Evolutionary conservation across 2,329 filamentous ascomycete genomes (phyloP).

Genomic region (Penicillium corylophilum): DNA sequence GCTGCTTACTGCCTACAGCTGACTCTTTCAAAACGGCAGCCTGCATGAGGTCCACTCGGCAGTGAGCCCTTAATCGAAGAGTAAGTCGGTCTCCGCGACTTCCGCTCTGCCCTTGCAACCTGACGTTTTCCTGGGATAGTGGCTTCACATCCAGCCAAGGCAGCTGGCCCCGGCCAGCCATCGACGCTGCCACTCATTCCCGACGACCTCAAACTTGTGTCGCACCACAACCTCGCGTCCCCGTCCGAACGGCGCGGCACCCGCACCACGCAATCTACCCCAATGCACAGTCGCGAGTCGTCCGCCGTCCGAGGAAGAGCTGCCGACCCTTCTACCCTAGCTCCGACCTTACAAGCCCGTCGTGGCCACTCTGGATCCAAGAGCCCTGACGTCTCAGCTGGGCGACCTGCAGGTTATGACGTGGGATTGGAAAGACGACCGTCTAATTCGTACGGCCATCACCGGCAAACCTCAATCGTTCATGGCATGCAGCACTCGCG

Average conservation of each 20-base stretch:
- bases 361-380: constrained; percentile 45
- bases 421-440: constrained; percentile 42
- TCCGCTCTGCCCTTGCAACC: constrained; percentile 2
- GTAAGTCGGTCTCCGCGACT: constrained; percentile 10
- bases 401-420: constrained; percentile 39
- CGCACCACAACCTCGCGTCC: constrained; percentile 40
- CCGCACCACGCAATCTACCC: constrained; percentile 38
- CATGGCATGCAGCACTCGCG: constrained; percentile 88
- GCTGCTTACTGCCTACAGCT: constrained; percentile 8
- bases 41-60: constrained; percentile 15
- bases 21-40: constrained; percentile 15
- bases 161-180: constrained; percentile 39
- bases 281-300: constrained; percentile 45
- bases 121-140: constrained; percentile 20
- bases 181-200: constrained; percentile 42
- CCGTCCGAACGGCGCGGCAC: constrained; percentile 38
- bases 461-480: constrained; percentile 94
- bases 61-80: constrained; percentile 19
- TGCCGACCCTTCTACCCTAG: constrained; percentile 35
- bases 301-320: constrained; percentile 45
- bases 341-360: constrained; percentile 38
- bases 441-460: constrained; percentile 71
- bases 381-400: constrained; percentile 39
- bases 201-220: constrained; percentile 38
- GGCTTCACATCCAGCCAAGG: constrained; percentile 40